Conservation (phyloP, 108 stramenopile species). For the Pelagomonas calceolata region DNA sequence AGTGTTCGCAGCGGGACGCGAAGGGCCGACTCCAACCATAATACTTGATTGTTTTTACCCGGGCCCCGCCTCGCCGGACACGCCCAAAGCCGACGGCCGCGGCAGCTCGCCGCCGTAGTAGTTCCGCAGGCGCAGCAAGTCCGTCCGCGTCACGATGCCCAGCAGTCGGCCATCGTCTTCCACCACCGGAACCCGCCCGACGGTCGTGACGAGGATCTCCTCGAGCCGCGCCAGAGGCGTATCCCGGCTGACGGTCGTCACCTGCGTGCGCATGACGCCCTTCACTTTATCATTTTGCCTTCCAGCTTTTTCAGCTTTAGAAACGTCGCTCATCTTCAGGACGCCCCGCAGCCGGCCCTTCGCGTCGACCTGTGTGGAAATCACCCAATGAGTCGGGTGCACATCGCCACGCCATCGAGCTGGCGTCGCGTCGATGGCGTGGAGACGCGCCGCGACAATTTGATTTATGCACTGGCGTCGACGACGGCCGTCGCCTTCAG, state of each 20-base stretch:
- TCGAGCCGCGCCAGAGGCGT: not conserved
- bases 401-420: no score
- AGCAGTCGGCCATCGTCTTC: conserved; percentile 40
- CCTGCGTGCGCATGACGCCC: not conserved
- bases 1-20: no score
- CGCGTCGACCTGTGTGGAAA: no score
- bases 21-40: no score
- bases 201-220: not conserved
- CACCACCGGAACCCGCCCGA: conserved; percentile 5
- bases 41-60: no score
- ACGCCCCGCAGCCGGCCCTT: not conserved
- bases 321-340: not conserved
- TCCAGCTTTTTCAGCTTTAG: not conserved
- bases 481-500: not conserved
- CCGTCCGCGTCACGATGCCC: conserved; percentile 75
- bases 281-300: not conserved
- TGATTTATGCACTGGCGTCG: no score
- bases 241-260: not conserved
- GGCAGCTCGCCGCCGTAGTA: conserved; percentile 54
- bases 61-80: no score
- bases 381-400: no score
- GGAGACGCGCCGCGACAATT: no score
- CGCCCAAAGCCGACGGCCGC: no score
- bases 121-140: conserved; percentile 66
- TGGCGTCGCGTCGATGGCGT: no score